phyloP scores from a whole-genome alignment of 495 filamentous ascomycete species.

The Wilcoxina mikolae region DNA sequence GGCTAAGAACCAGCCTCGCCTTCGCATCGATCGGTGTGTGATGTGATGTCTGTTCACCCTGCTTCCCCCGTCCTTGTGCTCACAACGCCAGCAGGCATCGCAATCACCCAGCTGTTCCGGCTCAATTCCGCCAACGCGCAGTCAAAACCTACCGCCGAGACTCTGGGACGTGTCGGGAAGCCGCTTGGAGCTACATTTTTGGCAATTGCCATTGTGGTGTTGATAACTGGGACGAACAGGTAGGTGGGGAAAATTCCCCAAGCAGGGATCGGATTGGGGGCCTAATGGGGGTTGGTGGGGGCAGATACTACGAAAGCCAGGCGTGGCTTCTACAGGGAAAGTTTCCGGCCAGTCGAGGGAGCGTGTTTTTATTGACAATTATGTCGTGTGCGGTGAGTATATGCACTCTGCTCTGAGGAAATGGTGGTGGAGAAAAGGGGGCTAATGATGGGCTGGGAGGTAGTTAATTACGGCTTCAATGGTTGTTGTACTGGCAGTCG shows the following conservation, averaged over 20 bases:
- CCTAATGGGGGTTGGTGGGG: neutral
- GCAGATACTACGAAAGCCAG: constrained; percentile 47
- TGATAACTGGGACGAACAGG: constrained; percentile 67
- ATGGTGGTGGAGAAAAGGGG: constrained; percentile 29
- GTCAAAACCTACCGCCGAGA: constrained; percentile 16
- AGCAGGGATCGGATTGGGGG: neutral
- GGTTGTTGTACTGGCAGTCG: constrained; percentile 54
- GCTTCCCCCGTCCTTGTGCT: constrained; percentile 27
- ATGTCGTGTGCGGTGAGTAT: constrained; percentile 37
- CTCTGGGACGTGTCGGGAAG: constrained; percentile 70
- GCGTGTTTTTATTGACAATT: constrained; percentile 60
- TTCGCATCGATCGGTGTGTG: constrained; percentile 89
- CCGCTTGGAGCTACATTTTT: constrained; percentile 90
- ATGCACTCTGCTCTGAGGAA: neutral
- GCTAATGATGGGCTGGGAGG: constrained; percentile 42
- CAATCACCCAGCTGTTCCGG: constrained; percentile 89
- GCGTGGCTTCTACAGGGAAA: constrained; percentile 88
- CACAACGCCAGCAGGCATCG: constrained; percentile 46
- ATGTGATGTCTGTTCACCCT: constrained; percentile 80
- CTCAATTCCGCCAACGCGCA: constrained; percentile 46
- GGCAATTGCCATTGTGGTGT: constrained; percentile 66
- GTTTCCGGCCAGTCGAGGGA: constrained; percentile 82
- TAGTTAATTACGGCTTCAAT: constrained; percentile 57
- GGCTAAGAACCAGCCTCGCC: constrained; percentile 86
- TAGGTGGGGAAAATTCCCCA: constrained; percentile 31